Base-by-base conservation (phyloP, 177 flowering plant genomes). In the Vitis hybrid region DNA sequence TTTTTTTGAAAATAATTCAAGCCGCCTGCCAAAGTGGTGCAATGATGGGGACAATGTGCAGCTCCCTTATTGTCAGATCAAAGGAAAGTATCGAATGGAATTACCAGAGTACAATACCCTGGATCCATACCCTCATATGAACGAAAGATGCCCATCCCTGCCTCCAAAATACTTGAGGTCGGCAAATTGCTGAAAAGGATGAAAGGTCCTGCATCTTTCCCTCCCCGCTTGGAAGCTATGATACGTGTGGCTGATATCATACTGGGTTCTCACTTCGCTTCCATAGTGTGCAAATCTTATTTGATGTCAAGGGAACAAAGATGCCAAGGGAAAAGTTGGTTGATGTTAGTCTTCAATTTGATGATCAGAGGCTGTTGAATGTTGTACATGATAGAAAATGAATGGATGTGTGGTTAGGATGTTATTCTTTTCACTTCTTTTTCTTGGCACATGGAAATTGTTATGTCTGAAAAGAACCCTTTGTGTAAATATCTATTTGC, bases 21-120 rank as follows among this genome's bases (percentile, higher is more conserved):
- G 88, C 77, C 94, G 92, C 67, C 77, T 93, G 65, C 99, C 99
- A 29, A 83, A 86, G 68, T 96, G 99, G 99, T 96, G 99, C 87
- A 89, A 92, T 59, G 84, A 83, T 63, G 86, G 71, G 13, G 98
- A 90, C 62, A 64, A 76, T 55, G 88, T 86, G 64, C 80, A 90
- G 87, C 91, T 92, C 20, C 97, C 97, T 0, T 96, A 75, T 72
- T 96, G 99, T 80, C 98, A 96, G 83, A 94, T 96, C 29, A 69
- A 58, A 63, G 99, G 99, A 48, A 86, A 88, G 74, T 96, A 94
- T 72, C 73, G 93, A 69, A 96, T 96, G 99, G 95, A 94, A 71
- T 79, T 96, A 45, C 98, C 98, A 14, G 97, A 80, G 62, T 96
- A 88, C 81, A 94, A 96, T 73, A 83, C 91, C 50, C 74, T 96